Percentiles rank a stretch among this genome's conserved stretches.
Evolutionary conservation across 2,329 filamentous ascomycete genomes (phyloP).

Genomic region (Apiospora aurea): DNA sequence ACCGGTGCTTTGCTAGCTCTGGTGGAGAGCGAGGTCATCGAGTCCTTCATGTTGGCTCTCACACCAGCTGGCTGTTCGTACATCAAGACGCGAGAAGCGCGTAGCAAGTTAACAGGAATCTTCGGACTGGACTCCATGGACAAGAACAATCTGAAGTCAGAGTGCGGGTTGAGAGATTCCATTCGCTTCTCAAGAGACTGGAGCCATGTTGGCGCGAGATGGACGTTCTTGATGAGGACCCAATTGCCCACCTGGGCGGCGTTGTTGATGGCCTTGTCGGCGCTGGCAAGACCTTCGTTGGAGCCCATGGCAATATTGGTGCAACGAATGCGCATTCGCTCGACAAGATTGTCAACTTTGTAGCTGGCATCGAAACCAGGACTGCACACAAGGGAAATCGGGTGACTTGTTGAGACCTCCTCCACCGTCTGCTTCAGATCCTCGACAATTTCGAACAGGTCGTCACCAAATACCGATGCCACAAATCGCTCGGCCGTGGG

Average conservation of each 20-base stretch:
- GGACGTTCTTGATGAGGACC: slow-evolving; percentile 99
- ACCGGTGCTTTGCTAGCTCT: slow-evolving; percentile 83
- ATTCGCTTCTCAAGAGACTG: slow-evolving; percentile 97
- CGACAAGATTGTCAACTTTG: slow-evolving; percentile 96
- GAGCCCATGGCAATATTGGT: slow-evolving; percentile 99
- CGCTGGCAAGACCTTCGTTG: slow-evolving; percentile 88
- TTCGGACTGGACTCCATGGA: slow-evolving; percentile 98
- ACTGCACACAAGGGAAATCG: slow-evolving; percentile 91
- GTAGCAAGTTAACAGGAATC: slow-evolving; percentile 94
- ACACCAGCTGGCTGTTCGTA: slow-evolving; percentile 98
- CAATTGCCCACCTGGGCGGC: slow-evolving; percentile 91
- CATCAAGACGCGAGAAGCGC: slow-evolving; percentile 92
- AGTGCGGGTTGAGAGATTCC: slow-evolving; percentile 91
- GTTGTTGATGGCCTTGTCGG: slow-evolving; percentile 93
- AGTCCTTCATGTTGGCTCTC: slow-evolving; percentile 98
- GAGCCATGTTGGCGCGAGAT: slow-evolving; percentile 93
- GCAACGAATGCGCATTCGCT: slow-evolving; percentile 81
- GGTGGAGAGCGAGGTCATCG: slow-evolving; percentile 80
- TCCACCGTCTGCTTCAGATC: slow-evolving; percentile 86
- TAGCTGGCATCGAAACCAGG: slow-evolving; percentile 98
- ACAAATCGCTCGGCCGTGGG: slow-evolving; percentile 93
- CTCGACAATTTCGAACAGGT: slow-evolving; percentile 82
- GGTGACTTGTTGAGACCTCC: slow-evolving; percentile 82
- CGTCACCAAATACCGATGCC: slow-evolving; percentile 80
- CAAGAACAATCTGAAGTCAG: slow-evolving; percentile 92